A percentile compares a stretch with the other conserved stretches of the same genome.
phyloP scores from a whole-genome alignment of 148 eudicot genomes.

The Pharnaceum exiguum region DNA sequence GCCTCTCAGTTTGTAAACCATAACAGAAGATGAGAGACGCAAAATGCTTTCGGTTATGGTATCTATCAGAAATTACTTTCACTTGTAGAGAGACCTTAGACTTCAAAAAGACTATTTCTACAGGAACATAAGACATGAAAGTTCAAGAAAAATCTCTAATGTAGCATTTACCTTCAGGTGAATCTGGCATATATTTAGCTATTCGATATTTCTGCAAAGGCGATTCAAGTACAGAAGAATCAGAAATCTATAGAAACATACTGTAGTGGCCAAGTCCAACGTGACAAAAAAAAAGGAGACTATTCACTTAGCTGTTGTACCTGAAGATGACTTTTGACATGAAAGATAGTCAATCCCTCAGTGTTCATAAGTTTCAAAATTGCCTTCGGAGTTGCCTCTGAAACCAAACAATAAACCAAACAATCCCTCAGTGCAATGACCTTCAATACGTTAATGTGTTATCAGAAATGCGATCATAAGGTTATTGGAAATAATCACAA shows the following conservation, averaged over 20 bases:
- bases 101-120: neutral
- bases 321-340: conserved; percentile 95
- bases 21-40: neutral
- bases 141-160: neutral
- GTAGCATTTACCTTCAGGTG: conserved; percentile 33
- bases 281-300: neutral
- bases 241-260: neutral
- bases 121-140: conserved; percentile 2
- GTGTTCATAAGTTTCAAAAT: conserved; percentile 82
- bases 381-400: conserved; percentile 96
- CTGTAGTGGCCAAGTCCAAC: too few relatives aligned
- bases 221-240: conserved; percentile 4
- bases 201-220: conserved; percentile 52
- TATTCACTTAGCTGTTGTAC: conserved; percentile 26
- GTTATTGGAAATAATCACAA: too few relatives aligned
- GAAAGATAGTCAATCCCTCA: conserved; percentile 78
- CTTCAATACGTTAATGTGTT: too few relatives aligned
- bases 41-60: neutral
- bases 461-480: too few relatives aligned
- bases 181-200: conserved; percentile 44
- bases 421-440: neutral
- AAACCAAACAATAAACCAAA: conserved; percentile 3
- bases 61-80: too few relatives aligned
- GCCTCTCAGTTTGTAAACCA: neutral
- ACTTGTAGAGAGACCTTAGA: too few relatives aligned